Percentiles rank a stretch among this genome's conserved stretches.
Evolutionary conservation across 83 land plant species (phyloP).

Genomic region (Thuja plicata): DNA sequence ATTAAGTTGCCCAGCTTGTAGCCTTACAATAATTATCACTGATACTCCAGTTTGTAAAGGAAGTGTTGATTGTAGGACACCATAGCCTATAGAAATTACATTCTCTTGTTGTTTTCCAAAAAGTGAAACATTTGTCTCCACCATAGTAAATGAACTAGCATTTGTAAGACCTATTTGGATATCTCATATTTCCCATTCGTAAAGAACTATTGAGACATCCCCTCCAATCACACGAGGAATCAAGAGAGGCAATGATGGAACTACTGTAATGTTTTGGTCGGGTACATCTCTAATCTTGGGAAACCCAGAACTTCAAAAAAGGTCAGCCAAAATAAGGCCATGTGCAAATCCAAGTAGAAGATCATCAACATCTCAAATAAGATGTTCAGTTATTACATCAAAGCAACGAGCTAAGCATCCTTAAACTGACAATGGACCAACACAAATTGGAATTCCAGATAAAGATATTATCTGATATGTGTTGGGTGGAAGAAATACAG

Average conservation of each 20-base stretch:
- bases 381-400: constrained; percentile 89
- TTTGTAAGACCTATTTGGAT: constrained; percentile 75
- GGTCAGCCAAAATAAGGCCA: constrained; percentile 84
- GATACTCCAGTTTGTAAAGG: constrained; percentile 89
- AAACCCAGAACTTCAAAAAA: constrained; percentile 74
- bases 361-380: constrained; percentile 81
- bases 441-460: constrained; percentile 82
- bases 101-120: constrained; percentile 87
- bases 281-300: constrained; percentile 47
- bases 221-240: constrained; percentile 84
- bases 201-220: constrained; percentile 73
- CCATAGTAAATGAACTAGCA: constrained; percentile 86
- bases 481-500: constrained; percentile 72
- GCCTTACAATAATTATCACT: constrained; percentile 62
- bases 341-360: constrained; percentile 69
- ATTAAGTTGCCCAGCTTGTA: constrained; percentile 80
- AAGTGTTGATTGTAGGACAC: constrained; percentile 63
- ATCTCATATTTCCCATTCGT: constrained; percentile 97
- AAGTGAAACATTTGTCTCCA: constrained; percentile 75
- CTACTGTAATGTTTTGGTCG: constrained; percentile 66
- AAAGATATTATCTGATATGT: constrained; percentile 70
- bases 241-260: constrained; percentile 82
- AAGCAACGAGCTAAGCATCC: constrained; percentile 90
- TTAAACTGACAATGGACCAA: constrained; percentile 69
- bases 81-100: constrained; percentile 65